Evolutionary conservation across 2,329 filamentous ascomycete genomes (phyloP).

Genomic region (Ascosphaera acerosa): DNA sequence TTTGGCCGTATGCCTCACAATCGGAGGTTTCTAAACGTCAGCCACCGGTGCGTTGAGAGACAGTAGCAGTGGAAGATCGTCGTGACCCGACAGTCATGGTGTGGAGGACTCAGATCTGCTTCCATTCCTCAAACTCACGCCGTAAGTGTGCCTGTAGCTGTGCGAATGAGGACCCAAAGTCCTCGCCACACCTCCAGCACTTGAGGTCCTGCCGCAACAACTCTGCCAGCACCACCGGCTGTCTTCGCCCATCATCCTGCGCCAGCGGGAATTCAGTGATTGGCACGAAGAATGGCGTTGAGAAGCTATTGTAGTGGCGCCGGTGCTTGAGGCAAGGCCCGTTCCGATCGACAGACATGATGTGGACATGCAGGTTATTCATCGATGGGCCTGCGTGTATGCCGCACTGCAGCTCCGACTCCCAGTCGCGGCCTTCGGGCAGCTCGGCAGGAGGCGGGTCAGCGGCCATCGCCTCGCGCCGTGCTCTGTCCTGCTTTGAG

Average conservation of each 20-base stretch:
- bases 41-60: too few species aligned
- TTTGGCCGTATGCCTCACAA: too few species aligned
- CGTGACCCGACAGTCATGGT: too few species aligned
- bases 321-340: conserved; percentile 46
- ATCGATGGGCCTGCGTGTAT: conserved; percentile 78
- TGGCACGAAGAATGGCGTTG: conserved; percentile 56
- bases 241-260: conserved; percentile 34
- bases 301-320: conserved; percentile 86
- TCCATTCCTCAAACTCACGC: conserved; percentile 54
- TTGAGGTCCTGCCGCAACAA: conserved; percentile 40
- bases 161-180: conserved; percentile 50
- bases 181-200: conserved; percentile 63
- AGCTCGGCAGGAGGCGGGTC: conserved; percentile 25
- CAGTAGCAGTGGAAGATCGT: too few species aligned
- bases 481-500: conserved; percentile 36
- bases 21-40: too few species aligned
- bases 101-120: too few species aligned
- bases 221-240: conserved; percentile 27
- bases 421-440: conserved; percentile 56
- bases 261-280: conserved; percentile 57
- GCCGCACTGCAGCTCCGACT: conserved; percentile 45
- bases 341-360: conserved; percentile 56
- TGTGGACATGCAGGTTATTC: conserved; percentile 76
- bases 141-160: conserved; percentile 50
- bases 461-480: conserved; percentile 39